phyloP scores from a whole-genome alignment of 2,329 filamentous ascomycete species.

The Domatiomyces catenatus region DNA sequence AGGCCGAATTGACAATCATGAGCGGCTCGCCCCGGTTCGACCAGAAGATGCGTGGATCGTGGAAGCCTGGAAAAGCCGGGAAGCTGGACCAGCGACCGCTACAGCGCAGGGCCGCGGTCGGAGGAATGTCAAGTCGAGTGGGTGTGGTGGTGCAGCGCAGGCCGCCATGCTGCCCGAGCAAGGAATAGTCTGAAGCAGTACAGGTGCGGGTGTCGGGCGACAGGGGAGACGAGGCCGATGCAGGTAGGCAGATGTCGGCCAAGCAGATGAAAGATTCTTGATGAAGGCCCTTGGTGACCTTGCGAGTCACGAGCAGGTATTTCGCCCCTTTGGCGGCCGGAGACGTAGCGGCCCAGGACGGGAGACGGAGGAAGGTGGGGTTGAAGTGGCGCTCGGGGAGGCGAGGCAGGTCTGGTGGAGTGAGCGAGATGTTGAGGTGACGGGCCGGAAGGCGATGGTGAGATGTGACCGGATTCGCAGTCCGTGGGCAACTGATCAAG shows the following conservation, averaged over 20 bases:
- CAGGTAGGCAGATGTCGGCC: conserved; percentile 23
- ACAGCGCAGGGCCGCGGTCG: conserved; percentile 25
- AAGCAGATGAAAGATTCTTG: conserved; percentile 27
- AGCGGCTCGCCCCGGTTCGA: conserved; percentile 26
- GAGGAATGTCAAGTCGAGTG: conserved; percentile 22
- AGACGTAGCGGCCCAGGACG: conserved; percentile 20
- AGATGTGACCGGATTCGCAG: conserved; percentile 21
- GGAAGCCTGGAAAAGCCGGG: conserved; percentile 27
- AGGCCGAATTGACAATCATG: conserved; percentile 24
- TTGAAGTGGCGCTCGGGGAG: conserved; percentile 21
- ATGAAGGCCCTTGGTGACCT: conserved; percentile 22
- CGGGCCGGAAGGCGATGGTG: conserved; percentile 22
- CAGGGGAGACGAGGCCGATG: conserved; percentile 3
- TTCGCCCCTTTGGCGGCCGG: conserved; percentile 19
- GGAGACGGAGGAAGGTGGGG: conserved; percentile 26
- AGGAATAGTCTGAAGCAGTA: conserved; percentile 19
- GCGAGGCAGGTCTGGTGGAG: not conserved
- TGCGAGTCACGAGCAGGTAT: conserved; percentile 25
- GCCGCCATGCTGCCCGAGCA: conserved; percentile 22
- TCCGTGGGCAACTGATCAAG: conserved; percentile 13
- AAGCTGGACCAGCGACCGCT: conserved; percentile 20
- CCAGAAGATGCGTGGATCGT: conserved; percentile 28
- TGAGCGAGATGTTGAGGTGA: conserved; percentile 21
- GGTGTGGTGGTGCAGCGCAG: conserved; percentile 22
- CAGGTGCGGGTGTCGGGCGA: conserved; percentile 18